Conservation (phyloP, 2,329 filamentous ascomycete genomes). For the Colletotrichum tofieldiae region DNA sequence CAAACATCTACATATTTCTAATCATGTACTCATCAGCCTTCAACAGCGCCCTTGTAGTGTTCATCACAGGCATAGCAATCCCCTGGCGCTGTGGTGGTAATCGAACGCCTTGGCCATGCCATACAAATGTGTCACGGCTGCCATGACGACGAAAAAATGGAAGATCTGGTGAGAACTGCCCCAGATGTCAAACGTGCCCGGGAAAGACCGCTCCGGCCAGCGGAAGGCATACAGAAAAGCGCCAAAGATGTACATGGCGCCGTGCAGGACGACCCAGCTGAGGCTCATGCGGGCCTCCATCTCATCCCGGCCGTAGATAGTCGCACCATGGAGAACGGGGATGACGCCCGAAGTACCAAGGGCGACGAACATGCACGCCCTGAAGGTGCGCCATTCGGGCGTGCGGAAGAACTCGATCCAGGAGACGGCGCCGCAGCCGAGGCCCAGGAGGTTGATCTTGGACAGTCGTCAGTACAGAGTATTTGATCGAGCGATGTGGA, state of each 20-base stretch:
- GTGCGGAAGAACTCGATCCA: conserved; percentile 88
- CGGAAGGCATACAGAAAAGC: conserved; percentile 89
- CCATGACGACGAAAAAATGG: conserved; percentile 88
- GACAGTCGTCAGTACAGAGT: background rate
- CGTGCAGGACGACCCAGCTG: conserved; percentile 85
- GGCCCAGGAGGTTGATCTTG: conserved; percentile 83
- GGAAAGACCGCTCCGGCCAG: conserved; percentile 85
- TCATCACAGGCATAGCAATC: conserved; percentile 62
- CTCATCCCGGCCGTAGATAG: conserved; percentile 75
- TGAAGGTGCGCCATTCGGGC: conserved; percentile 86
- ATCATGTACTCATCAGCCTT: background rate
- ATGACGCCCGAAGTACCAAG: conserved; percentile 89
- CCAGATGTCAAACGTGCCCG: conserved; percentile 89
- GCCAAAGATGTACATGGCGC: conserved; percentile 86
- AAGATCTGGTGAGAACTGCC: conserved; percentile 98
- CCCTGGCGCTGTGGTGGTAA: conserved; percentile 78
- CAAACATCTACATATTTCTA: conserved; percentile 21
- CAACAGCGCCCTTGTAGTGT: background rate
- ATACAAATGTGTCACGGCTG: conserved; percentile 85
- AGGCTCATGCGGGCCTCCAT: conserved; percentile 84
- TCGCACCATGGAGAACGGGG: conserved; percentile 84
- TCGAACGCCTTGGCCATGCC: conserved; percentile 90
- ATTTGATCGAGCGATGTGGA: conserved; percentile 21
- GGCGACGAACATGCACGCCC: conserved; percentile 89
- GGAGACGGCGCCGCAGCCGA: conserved; percentile 83